phyloP scores from a whole-genome alignment of 495 filamentous ascomycete species.

The Pyronema domesticum region DNA sequence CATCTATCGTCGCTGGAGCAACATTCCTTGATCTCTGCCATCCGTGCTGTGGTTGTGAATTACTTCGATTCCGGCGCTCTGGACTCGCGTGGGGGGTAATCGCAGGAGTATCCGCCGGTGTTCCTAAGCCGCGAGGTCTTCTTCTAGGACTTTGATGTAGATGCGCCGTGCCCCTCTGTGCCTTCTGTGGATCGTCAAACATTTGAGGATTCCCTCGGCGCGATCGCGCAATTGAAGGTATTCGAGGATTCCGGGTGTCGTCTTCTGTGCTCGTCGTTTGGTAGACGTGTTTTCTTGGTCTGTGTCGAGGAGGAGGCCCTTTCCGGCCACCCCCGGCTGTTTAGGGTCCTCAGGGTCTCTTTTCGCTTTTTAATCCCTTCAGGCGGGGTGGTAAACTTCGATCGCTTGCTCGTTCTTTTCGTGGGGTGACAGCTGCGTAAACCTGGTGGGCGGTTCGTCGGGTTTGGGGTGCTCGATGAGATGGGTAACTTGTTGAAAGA shows the following conservation, averaged over 20 bases:
- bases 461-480: too few relatives aligned
- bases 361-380: not conserved
- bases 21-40: slow-evolving; percentile 9
- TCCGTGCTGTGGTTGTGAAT: slow-evolving; percentile 5
- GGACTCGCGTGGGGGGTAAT: slow-evolving; percentile 10
- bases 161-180: not conserved
- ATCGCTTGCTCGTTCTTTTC: not conserved
- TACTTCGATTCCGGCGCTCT: slow-evolving; percentile 13
- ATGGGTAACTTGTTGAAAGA: not conserved
- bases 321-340: slow-evolving; percentile 3
- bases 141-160: slow-evolving; percentile 9
- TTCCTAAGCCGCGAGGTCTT: slow-evolving; percentile 8
- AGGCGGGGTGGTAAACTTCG: not conserved
- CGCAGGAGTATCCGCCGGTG: not conserved
- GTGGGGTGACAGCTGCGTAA: too few relatives aligned
- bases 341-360: not conserved
- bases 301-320: slow-evolving; percentile 1
- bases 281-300: not conserved
- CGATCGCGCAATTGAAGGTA: not conserved
- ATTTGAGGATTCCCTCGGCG: not conserved
- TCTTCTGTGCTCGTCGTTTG: not conserved
- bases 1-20: slow-evolving; percentile 3
- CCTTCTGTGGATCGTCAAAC: not conserved
- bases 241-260: not conserved
- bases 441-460: too few relatives aligned